Conservation (phyloP, 148 eudicot species). For the Spergularia marina region DNA sequence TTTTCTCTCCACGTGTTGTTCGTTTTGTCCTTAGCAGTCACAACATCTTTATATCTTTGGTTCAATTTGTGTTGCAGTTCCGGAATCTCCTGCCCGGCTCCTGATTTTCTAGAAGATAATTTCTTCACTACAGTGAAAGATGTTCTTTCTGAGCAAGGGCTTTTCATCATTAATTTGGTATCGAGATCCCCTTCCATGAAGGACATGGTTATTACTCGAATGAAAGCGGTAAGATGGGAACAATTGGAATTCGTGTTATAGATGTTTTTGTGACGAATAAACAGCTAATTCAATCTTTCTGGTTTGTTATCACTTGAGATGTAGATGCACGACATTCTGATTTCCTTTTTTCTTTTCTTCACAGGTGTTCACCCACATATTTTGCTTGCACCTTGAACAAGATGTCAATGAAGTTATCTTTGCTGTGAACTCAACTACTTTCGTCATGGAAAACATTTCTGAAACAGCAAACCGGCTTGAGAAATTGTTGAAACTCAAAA, state of each 20-base stretch:
- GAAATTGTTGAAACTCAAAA: conserved; percentile 45
- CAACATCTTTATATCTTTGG: not conserved
- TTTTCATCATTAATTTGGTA: conserved; percentile 82
- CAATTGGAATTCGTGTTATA: not conserved
- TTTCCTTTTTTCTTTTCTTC: not conserved
- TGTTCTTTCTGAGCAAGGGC: conserved; percentile 75
- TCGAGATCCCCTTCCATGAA: conserved; percentile 75
- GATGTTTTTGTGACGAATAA: not conserved
- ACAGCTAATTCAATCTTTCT: not conserved
- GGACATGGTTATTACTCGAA: conserved; percentile 59
- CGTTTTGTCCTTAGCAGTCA: not conserved
- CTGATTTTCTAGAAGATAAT: conserved; percentile 75
- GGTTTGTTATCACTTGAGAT: not conserved
- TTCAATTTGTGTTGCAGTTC: conserved; percentile 51
- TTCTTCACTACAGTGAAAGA: conserved; percentile 55
- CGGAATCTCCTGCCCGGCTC: conserved; percentile 91
- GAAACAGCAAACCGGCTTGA: conserved; percentile 50
- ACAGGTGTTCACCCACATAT: conserved; percentile 76
- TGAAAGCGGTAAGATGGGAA: conserved; percentile 61
- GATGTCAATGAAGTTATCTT: conserved; percentile 91
- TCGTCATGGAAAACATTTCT: conserved; percentile 37
- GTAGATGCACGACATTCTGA: not conserved
- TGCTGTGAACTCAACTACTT: conserved; percentile 49
- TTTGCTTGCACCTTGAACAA: conserved; percentile 75
- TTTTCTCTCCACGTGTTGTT: not conserved